A percentile compares a stretch with the other conserved stretches of the same genome.
These are phyloP conservation scores for Diaporthe helianthi DNA, from an alignment of 2,329 filamentous ascomycete species.

Conservation along the genomic window DNA sequence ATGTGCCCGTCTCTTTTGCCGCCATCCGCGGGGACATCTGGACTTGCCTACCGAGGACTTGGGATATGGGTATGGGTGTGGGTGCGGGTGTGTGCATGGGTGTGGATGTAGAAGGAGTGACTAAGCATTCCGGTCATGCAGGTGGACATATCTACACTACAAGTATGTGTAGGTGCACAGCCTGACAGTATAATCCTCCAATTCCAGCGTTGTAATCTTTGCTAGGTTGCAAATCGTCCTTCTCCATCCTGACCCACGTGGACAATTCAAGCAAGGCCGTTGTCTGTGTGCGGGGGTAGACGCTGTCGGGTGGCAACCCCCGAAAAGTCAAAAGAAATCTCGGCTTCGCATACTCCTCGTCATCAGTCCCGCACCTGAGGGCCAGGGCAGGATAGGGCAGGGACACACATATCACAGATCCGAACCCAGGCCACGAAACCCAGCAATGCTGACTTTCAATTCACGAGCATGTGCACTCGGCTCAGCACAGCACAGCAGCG, in stretches of 20 bases:
- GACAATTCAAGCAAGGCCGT: slow-evolving; percentile 23
- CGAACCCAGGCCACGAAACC: not conserved
- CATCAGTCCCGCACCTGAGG: slow-evolving; percentile 28
- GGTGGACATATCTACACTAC: no score
- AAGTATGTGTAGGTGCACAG: no score
- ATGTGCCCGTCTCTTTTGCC: slow-evolving; percentile 1
- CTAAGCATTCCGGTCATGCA: not conserved
- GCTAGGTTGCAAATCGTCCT: not conserved
- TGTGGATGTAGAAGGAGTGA: not conserved
- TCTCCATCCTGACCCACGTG: slow-evolving; percentile 18
- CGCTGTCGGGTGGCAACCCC: slow-evolving; percentile 23
- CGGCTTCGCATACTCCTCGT: slow-evolving; percentile 26
- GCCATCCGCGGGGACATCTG: slow-evolving; percentile 23
- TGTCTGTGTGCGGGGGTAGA: slow-evolving; percentile 28
- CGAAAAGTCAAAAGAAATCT: slow-evolving; percentile 24
- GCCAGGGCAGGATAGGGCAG: not conserved
- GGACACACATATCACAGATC: slow-evolving; percentile 24
- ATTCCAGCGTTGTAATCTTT: no score
- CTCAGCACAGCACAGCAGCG: not conserved
- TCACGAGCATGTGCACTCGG: not conserved
- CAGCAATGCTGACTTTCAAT: not conserved
- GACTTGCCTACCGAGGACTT: not conserved
- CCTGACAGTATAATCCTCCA: no score
- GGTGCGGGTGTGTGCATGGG: not conserved
- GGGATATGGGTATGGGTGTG: not conserved